Conservation (phyloP, 2,329 filamentous ascomycete species). For the Sporothrix pallida region DNA sequence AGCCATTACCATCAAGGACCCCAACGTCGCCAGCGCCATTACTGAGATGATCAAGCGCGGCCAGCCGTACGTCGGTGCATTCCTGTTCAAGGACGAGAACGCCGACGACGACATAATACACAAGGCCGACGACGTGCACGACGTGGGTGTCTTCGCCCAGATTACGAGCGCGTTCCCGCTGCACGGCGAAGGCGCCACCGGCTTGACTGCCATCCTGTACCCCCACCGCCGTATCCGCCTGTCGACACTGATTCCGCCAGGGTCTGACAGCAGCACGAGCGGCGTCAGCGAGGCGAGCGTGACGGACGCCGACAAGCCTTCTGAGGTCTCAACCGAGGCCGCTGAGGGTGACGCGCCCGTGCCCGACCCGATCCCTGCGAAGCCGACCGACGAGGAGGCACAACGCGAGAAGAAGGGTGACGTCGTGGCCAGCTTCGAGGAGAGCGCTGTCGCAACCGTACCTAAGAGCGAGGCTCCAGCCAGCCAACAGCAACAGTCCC, state of each 20-base stretch:
- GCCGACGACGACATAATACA: conserved; percentile 94
- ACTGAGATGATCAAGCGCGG: conserved; percentile 96
- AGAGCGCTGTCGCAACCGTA: conserved; percentile 65
- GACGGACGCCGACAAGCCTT: background rate
- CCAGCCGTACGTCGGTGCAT: conserved; percentile 95
- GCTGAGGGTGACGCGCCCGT: conserved; percentile 54
- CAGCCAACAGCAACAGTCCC: background rate
- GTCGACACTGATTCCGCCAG: conserved; percentile 78
- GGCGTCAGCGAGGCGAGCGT: conserved; percentile 18
- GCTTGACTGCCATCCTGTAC: conserved; percentile 91
- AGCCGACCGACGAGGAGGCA: conserved; percentile 58
- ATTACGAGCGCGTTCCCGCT: conserved; percentile 96
- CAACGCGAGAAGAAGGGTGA: conserved; percentile 79
- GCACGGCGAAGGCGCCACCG: conserved; percentile 80
- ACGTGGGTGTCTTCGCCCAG: conserved; percentile 95
- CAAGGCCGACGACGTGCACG: conserved; percentile 87
- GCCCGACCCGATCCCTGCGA: conserved; percentile 65
- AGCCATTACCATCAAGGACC: conserved; percentile 93
- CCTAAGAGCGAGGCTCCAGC: conserved; percentile 55
- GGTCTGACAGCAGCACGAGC: conserved; percentile 43
- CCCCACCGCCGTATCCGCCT: conserved; percentile 94
- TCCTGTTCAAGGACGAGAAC: conserved; percentile 95
- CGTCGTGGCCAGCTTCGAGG: conserved; percentile 96
- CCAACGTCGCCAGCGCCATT: conserved; percentile 87
- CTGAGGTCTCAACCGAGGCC: conserved; percentile 47